Conservation (phyloP, 1,284 basidiomycete species). For the Stereum hirsutum region DNA sequence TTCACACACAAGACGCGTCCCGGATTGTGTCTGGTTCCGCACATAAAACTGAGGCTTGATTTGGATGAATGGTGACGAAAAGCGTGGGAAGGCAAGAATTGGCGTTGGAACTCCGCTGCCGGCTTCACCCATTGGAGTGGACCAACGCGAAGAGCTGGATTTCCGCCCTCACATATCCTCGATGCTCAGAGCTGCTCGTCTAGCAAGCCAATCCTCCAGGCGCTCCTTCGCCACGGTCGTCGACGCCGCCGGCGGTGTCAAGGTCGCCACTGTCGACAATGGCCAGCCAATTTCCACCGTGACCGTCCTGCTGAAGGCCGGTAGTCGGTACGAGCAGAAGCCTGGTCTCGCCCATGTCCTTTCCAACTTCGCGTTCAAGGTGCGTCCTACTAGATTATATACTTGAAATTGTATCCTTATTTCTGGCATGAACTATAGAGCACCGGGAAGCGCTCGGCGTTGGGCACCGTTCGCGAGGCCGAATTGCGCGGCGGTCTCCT, state of each 20-base stretch:
- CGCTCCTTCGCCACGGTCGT: conserved; percentile 76
- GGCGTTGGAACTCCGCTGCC: conserved; percentile 1
- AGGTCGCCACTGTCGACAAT: conserved; percentile 77
- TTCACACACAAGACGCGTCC: no score
- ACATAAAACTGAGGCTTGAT: no score
- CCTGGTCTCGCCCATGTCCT: conserved; percentile 86
- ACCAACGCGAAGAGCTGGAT: conserved; percentile 1
- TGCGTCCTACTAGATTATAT: conserved; percentile 25
- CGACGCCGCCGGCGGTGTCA: conserved; percentile 67
- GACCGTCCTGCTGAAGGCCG: conserved; percentile 87
- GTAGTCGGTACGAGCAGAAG: conserved; percentile 78
- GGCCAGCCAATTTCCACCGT: conserved; percentile 78
- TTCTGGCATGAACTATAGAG: conserved; percentile 36
- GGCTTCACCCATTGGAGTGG: conserved; percentile 1
- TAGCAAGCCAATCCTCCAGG: conserved; percentile 18
- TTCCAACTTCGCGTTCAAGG: conserved; percentile 98
- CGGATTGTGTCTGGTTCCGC: no score
- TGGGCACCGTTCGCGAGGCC: conserved; percentile 87
- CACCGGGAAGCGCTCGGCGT: conserved; percentile 77
- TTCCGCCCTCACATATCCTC: not conserved
- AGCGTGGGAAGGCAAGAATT: not conserved
- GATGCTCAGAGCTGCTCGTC: conserved; percentile 13
- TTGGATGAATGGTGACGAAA: no score
- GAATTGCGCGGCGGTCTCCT: conserved; percentile 94
- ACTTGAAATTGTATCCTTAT: not conserved